Conservation (phyloP, 192 early-diverging fungal genomes). For the Neocallimastix lanati region DNA sequence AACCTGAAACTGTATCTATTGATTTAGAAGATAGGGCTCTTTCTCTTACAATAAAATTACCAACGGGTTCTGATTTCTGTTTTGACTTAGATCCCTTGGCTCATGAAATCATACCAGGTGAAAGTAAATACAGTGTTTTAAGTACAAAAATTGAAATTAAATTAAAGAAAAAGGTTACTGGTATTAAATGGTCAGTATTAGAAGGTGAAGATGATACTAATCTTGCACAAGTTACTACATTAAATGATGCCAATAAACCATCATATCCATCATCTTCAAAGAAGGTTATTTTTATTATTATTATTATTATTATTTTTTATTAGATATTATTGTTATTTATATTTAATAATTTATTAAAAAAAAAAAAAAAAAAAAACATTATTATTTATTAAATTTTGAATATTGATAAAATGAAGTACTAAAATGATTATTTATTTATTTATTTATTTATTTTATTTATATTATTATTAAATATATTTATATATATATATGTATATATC, state of each 20-base stretch:
- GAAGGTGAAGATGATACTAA: constrained; percentile 44
- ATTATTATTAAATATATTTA: too few species aligned
- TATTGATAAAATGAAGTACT: too few species aligned
- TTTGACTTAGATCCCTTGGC: constrained; percentile 83
- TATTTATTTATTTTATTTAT: too few species aligned
- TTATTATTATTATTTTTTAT: too few species aligned
- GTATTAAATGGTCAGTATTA: constrained; percentile 69
- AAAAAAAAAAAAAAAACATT: too few species aligned
- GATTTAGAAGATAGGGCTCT: constrained; percentile 38
- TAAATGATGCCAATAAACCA: constrained; percentile 18
- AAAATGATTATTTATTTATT: too few species aligned
- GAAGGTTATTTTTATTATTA: background rate
- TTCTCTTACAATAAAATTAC: constrained; percentile 65
- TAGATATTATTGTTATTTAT: too few species aligned
- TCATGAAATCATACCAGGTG: constrained; percentile 51
- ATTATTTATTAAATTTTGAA: too few species aligned
- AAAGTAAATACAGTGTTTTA: constrained; percentile 55
- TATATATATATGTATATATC: too few species aligned
- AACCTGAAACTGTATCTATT: constrained; percentile 48
- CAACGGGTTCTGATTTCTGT: constrained; percentile 66
- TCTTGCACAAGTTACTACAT: constrained; percentile 15
- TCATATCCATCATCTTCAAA: constrained; percentile 19
- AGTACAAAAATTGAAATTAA: constrained; percentile 90
- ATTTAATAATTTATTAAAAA: too few species aligned
- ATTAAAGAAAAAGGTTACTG: constrained; percentile 51